phyloP scores from a whole-genome alignment of 202 grass and related monocot genomes.

The Dendrocalamus latiflorus region DNA sequence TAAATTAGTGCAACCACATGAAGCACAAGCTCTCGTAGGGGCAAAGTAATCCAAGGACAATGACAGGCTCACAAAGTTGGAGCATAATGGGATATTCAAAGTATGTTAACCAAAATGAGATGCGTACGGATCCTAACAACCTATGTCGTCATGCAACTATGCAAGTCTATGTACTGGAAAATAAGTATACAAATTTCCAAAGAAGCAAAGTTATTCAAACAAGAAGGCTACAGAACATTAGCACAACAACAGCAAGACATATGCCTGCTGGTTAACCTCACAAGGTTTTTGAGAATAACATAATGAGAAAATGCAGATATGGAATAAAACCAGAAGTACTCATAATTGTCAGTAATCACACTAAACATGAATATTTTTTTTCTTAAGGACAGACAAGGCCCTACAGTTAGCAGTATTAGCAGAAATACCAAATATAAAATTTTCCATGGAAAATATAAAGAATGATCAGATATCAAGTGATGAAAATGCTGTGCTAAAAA shows the following conservation, averaged over 20 bases:
- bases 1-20: constrained; percentile 3
- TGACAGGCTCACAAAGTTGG: background rate
- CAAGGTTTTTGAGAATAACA: background rate
- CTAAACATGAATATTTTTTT: background rate
- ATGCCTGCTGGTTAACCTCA: background rate
- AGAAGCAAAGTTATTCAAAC: background rate
- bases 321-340: background rate
- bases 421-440: background rate
- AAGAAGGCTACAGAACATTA: background rate
- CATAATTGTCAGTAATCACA: background rate
- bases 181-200: background rate
- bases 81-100: background rate
- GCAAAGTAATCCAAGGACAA: background rate
- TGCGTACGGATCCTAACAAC: background rate
- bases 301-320: background rate
- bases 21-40: background rate
- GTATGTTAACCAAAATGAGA: background rate
- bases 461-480: constrained; percentile 8
- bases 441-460: background rate
- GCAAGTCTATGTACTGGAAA: background rate
- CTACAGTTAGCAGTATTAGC: background rate
- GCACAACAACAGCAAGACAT: background rate
- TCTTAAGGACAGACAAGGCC: background rate
- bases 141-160: background rate
- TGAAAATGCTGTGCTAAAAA: constrained; percentile 10